Conservation (phyloP, 129 eudicot genomes). For the Artemisia annua region DNA sequence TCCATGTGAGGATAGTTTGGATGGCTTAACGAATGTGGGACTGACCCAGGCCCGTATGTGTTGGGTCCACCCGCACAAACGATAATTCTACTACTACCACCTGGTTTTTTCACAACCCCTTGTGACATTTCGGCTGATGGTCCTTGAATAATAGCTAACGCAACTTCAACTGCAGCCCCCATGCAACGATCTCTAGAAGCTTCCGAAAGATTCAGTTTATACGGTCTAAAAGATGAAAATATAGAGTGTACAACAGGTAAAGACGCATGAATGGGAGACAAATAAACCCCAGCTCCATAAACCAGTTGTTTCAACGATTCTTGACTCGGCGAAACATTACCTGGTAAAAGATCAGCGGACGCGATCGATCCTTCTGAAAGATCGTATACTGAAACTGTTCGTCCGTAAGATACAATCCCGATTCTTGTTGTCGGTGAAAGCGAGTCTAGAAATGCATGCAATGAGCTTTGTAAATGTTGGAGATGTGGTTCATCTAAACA, state of each 20-base stretch:
- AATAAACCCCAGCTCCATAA: conserved; percentile 86
- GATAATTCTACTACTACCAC: conserved; percentile 80
- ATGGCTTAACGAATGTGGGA: conserved; percentile 78
- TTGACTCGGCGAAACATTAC: conserved; percentile 67
- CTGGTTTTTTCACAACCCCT: conserved; percentile 76
- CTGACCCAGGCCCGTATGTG: conserved; percentile 91
- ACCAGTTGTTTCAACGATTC: conserved; percentile 77
- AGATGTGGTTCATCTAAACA: conserved; percentile 85
- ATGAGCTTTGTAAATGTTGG: conserved; percentile 89
- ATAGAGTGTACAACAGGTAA: conserved; percentile 86
- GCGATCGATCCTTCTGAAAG: conserved; percentile 86
- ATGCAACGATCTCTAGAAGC: conserved; percentile 86
- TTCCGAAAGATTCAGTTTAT: conserved; percentile 62
- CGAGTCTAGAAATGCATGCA: conserved; percentile 93
- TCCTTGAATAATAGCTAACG: conserved; percentile 81
- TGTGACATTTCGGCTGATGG: conserved; percentile 89
- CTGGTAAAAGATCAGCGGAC: conserved; percentile 83
- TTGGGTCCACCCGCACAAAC: conserved; percentile 96
- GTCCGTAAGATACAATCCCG: conserved; percentile 75
- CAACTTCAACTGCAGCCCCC: conserved; percentile 89
- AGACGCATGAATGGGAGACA: conserved; percentile 85
- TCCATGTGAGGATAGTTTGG: conserved; percentile 93
- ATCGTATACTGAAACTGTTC: conserved; percentile 82
- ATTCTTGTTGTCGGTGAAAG: conserved; percentile 84
- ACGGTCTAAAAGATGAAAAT: conserved; percentile 77